Evolutionary conservation across 805 yeast genomes (phyloP), one percentile per base, ranked within the genome.

Genomic region (Blastobotrys peoriensis): DNA sequence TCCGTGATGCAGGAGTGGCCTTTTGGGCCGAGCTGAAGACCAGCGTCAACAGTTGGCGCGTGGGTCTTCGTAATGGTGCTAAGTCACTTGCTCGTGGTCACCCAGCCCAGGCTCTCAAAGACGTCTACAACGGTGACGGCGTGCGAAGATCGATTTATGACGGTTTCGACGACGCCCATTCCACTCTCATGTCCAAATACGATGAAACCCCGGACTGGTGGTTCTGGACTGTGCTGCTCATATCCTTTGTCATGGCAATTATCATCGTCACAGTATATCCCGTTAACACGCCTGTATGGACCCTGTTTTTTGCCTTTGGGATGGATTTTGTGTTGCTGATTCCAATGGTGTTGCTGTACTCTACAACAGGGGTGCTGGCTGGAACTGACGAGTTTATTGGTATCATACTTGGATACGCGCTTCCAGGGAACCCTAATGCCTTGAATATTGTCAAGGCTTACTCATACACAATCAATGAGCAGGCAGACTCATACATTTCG

Each of bases 321-420:
- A 69, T 80, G 51, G 75, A 75, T 44, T 60, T 74, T 40, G 61
- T 77, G n/a, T 78, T 81, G 58, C 62, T 81, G 47, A 62, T 81
- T 42, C 88, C 87, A 6, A 65, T 80, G 21, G 74, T 79, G 3
- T 65, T 82, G 8, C 68, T 82, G 43, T 74, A 74, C 20, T 78
- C 86, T 5, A 73, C 75, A 27, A 78, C 86, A 0, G 81, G 80
- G 37, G 71, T 64, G 40, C 55, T 70, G 3, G 70, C 81, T 48
- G 79, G 81, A n/a, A 64, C 81, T 49, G 77, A 77, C 55, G 84
- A 80, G 1, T 61, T 83, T 40, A 75, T 78, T 5, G 86, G 81
- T 55, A 64, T 83, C 43, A 70, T 83, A 43, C 74, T 78, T 39
- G 87, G 87, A 2, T 80, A 78, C 56, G 74, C 81, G 41, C 66